Evolutionary conservation across 2,329 filamentous ascomycete species (phyloP).

Genomic region (Zymoseptoria pseudotritici): DNA sequence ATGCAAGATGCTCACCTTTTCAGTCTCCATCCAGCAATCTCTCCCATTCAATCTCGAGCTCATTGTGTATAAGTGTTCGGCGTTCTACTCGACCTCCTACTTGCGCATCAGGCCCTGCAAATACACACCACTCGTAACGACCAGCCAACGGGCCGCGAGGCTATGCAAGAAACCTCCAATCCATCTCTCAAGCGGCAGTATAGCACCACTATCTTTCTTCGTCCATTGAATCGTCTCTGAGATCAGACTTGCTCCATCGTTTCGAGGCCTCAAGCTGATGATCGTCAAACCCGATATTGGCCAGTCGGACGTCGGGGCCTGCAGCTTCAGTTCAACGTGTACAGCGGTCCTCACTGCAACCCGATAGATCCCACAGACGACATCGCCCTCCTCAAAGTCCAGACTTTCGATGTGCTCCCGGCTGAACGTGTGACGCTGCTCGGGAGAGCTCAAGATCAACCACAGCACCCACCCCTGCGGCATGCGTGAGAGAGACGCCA

Average conservation of each 20-base stretch:
- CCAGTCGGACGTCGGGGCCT: not conserved
- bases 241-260: conserved; percentile 12
- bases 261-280: conserved; percentile 12
- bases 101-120: conserved; percentile 1
- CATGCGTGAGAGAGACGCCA: conserved; percentile 10
- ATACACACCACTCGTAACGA: conserved; percentile 10
- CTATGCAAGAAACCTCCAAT: conserved; percentile 13
- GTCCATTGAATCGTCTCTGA: conserved; percentile 20
- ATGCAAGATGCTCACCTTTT: too few species aligned
- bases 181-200: conserved; percentile 15
- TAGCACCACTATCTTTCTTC: conserved; percentile 7
- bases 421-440: conserved; percentile 12
- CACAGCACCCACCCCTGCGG: conserved; percentile 14
- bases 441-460: conserved; percentile 5
- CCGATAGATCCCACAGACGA: conserved; percentile 16
- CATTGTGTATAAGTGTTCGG: too few species aligned
- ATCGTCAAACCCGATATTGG: conserved; percentile 10
- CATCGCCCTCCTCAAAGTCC: conserved; percentile 15
- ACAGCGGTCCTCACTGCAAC: conserved; percentile 14
- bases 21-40: too few species aligned
- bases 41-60: too few species aligned
- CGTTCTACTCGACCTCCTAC: not conserved
- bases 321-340: conserved; percentile 11
- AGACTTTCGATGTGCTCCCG: conserved; percentile 13
- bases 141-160: conserved; percentile 9